Base-by-base conservation (phyloP, 257 asterid species). In the Gardenia jasminoides region DNA sequence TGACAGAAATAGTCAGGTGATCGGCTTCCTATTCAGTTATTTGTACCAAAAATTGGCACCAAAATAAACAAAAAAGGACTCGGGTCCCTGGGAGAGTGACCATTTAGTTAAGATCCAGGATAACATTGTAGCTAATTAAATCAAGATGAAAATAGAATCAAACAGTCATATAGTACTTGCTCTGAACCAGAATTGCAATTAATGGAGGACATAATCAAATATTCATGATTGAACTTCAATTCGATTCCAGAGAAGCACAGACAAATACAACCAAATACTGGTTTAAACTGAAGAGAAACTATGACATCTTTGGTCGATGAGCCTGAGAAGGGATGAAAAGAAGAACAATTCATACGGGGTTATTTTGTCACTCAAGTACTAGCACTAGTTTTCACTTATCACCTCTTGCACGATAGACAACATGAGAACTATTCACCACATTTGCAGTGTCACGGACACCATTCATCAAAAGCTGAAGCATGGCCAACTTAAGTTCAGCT, bases 401-500 rank as follows among this genome's bases (percentile, higher is more conserved):
- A 8, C 28, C 1, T n/a, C 3, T 11, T 54, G 10, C 17, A 16
- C 10, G 61, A 22, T 39, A 4, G 41, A 50, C 15, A 46, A 10
- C 64, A n/a, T 4, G 4, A 54, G 24, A 31, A 74, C 15, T 16
- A 20, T 54, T 15, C 33, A 19, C 24, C 56, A 66, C 16, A 3
- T n/a, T 66, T 24, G 20, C 66, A 75, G 64, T 39, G 31, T 33
- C 59, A 70, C 12, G 52, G 7, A 65, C 81, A 5, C 84, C 84
- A 72, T 33, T 80, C 17, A 83, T 70, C 24, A 83, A 72, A 56
- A 83, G 24, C 39, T 83, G 78, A 47, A 83, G 86, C 70, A 83
- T 62, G 39, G 83, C 76, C 74, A 83, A 36, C 74, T 76, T 83
- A 44, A 83, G 30, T 73, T 80, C 84, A n/a, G 86, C 65, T 76